phyloP scores from a whole-genome alignment of 2,329 filamentous ascomycete genomes.

The Verticillium longisporum region DNA sequence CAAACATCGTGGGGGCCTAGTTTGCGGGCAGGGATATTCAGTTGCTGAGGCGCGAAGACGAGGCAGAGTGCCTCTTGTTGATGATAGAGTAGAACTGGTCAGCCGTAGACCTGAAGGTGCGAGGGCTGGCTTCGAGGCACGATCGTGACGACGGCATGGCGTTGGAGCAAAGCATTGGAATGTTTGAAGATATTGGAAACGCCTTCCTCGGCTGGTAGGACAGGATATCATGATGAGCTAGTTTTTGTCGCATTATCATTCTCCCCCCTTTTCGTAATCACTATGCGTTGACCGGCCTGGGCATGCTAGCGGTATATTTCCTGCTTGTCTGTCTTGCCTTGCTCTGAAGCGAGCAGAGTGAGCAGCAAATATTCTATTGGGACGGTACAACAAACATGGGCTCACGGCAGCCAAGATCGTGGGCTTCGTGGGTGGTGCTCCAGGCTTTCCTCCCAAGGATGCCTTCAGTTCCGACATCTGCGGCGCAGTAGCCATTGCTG shows the following conservation, averaged over 20 bases:
- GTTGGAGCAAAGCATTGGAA: neutral
- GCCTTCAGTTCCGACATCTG: no score
- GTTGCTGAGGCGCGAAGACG: slow-evolving; percentile 27
- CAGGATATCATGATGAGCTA: neutral
- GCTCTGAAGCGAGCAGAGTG: no score
- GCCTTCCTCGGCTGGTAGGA: neutral
- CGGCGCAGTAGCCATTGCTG: no score
- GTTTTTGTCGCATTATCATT: neutral
- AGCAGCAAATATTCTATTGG: no score
- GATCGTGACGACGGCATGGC: neutral
- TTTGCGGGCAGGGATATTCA: slow-evolving; percentile 21
- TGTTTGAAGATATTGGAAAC: neutral
- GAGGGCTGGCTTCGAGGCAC: neutral
- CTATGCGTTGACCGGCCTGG: neutral
- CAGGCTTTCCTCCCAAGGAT: no score
- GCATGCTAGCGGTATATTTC: neutral
- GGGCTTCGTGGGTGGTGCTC: no score
- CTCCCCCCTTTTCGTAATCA: neutral
- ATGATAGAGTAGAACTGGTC: neutral
- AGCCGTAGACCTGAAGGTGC: neutral
- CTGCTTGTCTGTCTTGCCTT: neutral
- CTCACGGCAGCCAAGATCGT: no score
- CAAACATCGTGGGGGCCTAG: neutral
- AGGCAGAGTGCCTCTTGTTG: slow-evolving; percentile 7
- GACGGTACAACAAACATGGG: no score